Evolutionary conservation across 2,329 filamentous ascomycete species (phyloP), one percentile per base, ranked within the genome.

Genomic region (Metarhizium robertsii): DNA sequence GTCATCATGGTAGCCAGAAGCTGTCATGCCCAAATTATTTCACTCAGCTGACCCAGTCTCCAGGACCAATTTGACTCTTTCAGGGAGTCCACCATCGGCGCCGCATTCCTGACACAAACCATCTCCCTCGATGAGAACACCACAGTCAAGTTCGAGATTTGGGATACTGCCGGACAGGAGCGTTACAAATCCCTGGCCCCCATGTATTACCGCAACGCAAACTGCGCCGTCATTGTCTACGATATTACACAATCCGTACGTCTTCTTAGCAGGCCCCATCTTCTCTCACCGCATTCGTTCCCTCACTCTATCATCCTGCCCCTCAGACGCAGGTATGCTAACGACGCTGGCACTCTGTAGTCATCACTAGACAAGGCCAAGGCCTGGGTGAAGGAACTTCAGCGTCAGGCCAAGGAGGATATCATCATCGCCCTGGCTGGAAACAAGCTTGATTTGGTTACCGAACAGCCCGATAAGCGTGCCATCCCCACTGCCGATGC

Each of bases 121-220:
- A 96, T 99, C 72, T 92, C 92, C 57, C 87, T 99, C 73, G 92
- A 97, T 72, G 94, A 97, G 70, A 94, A 85, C 74, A 97, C 94
- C 58, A 99, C 94, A 55, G 92, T 99, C 75, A 99, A 99, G 79
- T 99, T 99, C 69, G 94, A 99, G 76, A 99, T 99, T 70, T 99
- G 94, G 92, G 92, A 96, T 75, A 99, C 94, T 10, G 94, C 94
- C 60, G 94, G 94, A 61, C 94, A 99, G 77, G 94, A 99, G 76
- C 85, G 95, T 69, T 99, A 97, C 83, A 97, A 97, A 80, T 97
- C 94, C 13, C 80, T 99, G 62, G 94, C 94, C 38, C 94, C 94
- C 66, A 99, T 99, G 94, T 99, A 99, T 80, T 99, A 99, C 78
- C 81, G 95, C 66, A 99, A 99, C 72, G 95, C 95, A 65, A 97